A percentile compares a stretch with the other conserved stretches of the same genome.
These are phyloP conservation scores for Ceratocystis destructans DNA, from an alignment of 2,329 filamentous ascomycete genomes.

Conservation along the genomic window DNA sequence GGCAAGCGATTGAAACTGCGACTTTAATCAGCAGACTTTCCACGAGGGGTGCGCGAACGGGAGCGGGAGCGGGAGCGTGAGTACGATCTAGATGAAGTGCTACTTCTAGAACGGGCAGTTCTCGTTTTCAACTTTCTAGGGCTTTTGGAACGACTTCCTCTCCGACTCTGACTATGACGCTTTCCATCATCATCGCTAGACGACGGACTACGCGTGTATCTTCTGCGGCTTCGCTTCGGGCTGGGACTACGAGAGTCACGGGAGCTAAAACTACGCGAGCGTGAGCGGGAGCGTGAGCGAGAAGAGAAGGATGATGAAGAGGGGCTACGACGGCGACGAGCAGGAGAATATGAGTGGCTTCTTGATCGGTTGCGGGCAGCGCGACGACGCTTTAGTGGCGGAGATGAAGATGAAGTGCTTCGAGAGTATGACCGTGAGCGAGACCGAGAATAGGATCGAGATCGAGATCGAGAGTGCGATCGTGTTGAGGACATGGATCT, in stretches of 20 bases:
- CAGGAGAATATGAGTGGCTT: conserved; percentile 2
- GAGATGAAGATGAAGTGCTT: conserved; percentile 18
- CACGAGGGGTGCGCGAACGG: conserved; percentile 26
- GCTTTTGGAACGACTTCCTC: conserved; percentile 11
- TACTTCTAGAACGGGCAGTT: conserved; percentile 14
- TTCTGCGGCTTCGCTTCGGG: conserved; percentile 10
- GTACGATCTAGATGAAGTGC: conserved; percentile 16
- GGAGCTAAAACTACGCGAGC: conserved; percentile 20
- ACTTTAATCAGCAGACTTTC: conserved; percentile 41
- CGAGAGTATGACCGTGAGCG: conserved; percentile 22
- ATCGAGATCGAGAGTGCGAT: conserved; percentile 20
- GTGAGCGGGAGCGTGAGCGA: conserved; percentile 11
- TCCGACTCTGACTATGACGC: conserved; percentile 21
- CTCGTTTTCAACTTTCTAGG: conserved; percentile 11
- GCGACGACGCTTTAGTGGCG: conserved; percentile 16
- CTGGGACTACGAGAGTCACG: conserved; percentile 11
- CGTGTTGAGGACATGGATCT: conserved; percentile 29
- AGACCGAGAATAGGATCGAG: conserved; percentile 22
- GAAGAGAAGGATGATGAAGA: conserved; percentile 9
- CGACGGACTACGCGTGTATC: conserved; percentile 16
- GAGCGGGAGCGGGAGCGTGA: conserved; percentile 15
- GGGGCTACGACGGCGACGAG: conserved; percentile 6
- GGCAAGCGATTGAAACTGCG: conserved; percentile 24
- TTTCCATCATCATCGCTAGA: conserved; percentile 17
- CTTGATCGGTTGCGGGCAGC: conserved; percentile 12